Evolutionary conservation across 1,139 yeast species (phyloP).

Genomic region (Saccharomyces hybrid): DNA sequence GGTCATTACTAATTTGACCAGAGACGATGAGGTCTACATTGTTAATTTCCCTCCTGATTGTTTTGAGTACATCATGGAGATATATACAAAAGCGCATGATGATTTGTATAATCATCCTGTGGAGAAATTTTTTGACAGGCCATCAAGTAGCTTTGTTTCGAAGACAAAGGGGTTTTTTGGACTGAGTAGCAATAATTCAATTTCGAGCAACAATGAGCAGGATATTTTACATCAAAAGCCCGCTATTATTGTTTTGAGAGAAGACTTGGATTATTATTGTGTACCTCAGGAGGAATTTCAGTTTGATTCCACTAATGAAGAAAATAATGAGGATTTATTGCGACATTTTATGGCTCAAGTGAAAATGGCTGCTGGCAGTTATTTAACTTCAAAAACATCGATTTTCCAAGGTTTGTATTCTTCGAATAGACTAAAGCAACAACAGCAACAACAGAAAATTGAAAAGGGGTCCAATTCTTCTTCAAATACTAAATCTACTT

Average conservation of each 20-base stretch:
- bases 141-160: conserved; percentile 22
- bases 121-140: conserved; percentile 22
- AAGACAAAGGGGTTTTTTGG: conserved; percentile 36
- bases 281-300: conserved; percentile 46
- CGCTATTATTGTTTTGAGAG: conserved; percentile 84
- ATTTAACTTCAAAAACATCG: conserved; percentile 46
- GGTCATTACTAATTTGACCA: conserved; percentile 68
- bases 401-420: conserved; percentile 66
- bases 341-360: conserved; percentile 46
- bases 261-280: conserved; percentile 89
- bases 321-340: conserved; percentile 25
- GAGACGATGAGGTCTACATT: conserved; percentile 67
- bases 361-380: conserved; percentile 63
- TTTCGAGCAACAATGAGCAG: conserved; percentile 35
- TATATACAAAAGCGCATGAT: conserved; percentile 35
- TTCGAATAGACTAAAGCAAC: conserved; percentile 30
- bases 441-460: conserved; percentile 18
- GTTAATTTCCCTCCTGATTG: conserved; percentile 76
- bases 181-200: conserved; percentile 18
- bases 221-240: conserved; percentile 73
- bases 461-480: not conserved
- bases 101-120: conserved; percentile 29
- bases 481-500: conserved; percentile 2
- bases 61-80: conserved; percentile 70
- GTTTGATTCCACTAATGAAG: conserved; percentile 32